Evolutionary conservation across 2,329 filamentous ascomycete species (phyloP).

Genomic region (Apiospora arundinis): DNA sequence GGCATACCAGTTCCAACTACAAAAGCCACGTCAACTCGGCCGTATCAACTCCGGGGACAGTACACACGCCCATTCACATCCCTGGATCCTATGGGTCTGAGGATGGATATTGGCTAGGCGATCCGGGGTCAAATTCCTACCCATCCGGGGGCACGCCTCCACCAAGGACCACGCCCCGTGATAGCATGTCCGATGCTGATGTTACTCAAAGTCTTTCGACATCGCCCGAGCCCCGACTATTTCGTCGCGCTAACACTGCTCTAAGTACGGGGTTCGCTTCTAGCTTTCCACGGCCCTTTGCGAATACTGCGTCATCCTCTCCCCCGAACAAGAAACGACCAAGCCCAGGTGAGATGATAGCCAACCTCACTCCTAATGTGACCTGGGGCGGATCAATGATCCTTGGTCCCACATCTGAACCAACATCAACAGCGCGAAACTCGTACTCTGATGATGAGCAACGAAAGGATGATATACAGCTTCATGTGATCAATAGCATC

Average conservation of each 20-base stretch:
- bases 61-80: constrained; percentile 60
- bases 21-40: constrained; percentile 61
- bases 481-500: constrained; percentile 58
- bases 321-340: constrained; percentile 58
- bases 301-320: constrained; percentile 47
- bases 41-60: constrained; percentile 62
- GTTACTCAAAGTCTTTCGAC: constrained; percentile 61
- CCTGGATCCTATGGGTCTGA: constrained; percentile 65
- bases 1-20: constrained; percentile 51
- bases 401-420: constrained; percentile 49
- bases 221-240: constrained; percentile 61
- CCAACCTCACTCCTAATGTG: constrained; percentile 59
- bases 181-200: constrained; percentile 53
- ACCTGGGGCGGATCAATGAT: constrained; percentile 57
- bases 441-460: constrained; percentile 62
- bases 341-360: constrained; percentile 67
- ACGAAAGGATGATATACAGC: constrained; percentile 51
- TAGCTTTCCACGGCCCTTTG: constrained; percentile 56
- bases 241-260: constrained; percentile 61
- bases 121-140: constrained; percentile 63
- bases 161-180: constrained; percentile 48
- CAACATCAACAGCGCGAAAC: constrained; percentile 54
- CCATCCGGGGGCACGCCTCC: constrained; percentile 69
- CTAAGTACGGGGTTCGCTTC: constrained; percentile 62
- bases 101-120: constrained; percentile 57